Evolutionary conservation across 2,329 filamentous ascomycete genomes (phyloP).

Genomic region (Fusarium sp.): DNA sequence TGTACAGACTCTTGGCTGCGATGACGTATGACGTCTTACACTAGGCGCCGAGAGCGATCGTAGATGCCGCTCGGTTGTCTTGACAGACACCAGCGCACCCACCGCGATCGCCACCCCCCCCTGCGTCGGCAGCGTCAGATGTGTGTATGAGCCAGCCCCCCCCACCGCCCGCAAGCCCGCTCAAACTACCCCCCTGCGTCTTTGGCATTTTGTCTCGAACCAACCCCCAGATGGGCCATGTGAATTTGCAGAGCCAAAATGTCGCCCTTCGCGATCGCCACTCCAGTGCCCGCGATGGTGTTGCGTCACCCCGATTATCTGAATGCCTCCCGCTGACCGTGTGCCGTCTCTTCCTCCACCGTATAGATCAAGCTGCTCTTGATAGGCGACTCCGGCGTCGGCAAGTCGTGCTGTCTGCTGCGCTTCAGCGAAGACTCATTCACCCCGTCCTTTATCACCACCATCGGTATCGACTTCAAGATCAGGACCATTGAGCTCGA

Average conservation of each 20-base stretch:
- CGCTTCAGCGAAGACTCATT: conserved; percentile 98
- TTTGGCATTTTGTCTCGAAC: conserved; percentile 19
- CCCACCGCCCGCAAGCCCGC: conserved; percentile 35
- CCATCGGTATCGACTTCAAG: conserved; percentile 99
- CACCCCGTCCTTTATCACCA: conserved; percentile 97
- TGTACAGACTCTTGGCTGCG: no score
- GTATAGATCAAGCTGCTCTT: conserved; percentile 93
- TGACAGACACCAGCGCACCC: no score
- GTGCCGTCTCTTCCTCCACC: conserved; percentile 5
- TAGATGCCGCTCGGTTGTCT: no score
- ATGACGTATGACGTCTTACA: no score
- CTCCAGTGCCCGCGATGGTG: conserved; percentile 1
- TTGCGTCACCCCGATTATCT: not conserved
- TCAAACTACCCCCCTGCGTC: conserved; percentile 22
- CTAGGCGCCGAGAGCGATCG: no score
- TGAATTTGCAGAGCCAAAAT: conserved; percentile 5
- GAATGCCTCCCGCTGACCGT: conserved; percentile 18
- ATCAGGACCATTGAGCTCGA: conserved; percentile 99
- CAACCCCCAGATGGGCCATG: conserved; percentile 17
- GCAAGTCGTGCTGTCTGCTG: conserved; percentile 96
- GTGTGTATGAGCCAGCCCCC: no score
- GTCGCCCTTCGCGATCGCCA: not conserved
- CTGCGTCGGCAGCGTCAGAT: no score
- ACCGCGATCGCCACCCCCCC: no score
- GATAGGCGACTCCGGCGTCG: conserved; percentile 96